Conservation (phyloP, 2,329 filamentous ascomycete genomes). For the Cylindrodendrum hubeiense region DNA sequence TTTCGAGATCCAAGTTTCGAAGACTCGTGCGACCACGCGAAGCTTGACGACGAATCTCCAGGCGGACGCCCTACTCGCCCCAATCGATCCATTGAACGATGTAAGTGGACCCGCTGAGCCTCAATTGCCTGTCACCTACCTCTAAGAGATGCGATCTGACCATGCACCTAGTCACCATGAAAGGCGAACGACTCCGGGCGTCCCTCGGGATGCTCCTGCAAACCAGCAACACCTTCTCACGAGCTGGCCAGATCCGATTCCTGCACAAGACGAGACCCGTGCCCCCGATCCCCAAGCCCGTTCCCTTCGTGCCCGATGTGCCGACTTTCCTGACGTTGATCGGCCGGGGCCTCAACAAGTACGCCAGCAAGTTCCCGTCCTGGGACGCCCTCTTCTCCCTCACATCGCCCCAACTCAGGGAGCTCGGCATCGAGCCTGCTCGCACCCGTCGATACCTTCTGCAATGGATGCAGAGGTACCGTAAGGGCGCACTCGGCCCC, state of each 20-base stretch:
- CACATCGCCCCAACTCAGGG: constrained; percentile 80
- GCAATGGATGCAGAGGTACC: constrained; percentile 88
- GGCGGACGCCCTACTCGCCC: constrained; percentile 34
- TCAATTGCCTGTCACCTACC: background rate
- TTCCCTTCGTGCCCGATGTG: constrained; percentile 87
- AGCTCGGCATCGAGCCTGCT: constrained; percentile 88
- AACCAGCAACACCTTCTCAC: constrained; percentile 47
- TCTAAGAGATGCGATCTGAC: constrained; percentile 20
- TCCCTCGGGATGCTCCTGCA: constrained; percentile 48
- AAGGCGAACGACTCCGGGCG: constrained; percentile 47
- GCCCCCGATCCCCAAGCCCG: constrained; percentile 73
- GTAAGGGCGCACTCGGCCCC: constrained; percentile 80
- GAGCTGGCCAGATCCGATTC: constrained; percentile 55
- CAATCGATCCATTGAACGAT: constrained; percentile 38
- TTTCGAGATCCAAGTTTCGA: constrained; percentile 43
- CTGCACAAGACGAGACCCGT: constrained; percentile 56
- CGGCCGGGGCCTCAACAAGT: constrained; percentile 85
- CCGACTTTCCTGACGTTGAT: constrained; percentile 90
- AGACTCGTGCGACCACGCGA: constrained; percentile 30
- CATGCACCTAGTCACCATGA: constrained; percentile 44
- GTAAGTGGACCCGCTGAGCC: constrained; percentile 22
- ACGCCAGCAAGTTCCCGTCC: constrained; percentile 87
- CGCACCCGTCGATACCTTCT: constrained; percentile 86
- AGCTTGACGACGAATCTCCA: constrained; percentile 33
- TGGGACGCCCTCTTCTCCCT: constrained; percentile 93